Percentiles rank a stretch among this genome's conserved stretches.
Evolutionary conservation across 2,329 filamentous ascomycete genomes (phyloP).

Genomic region (Talaromyces sp.): DNA sequence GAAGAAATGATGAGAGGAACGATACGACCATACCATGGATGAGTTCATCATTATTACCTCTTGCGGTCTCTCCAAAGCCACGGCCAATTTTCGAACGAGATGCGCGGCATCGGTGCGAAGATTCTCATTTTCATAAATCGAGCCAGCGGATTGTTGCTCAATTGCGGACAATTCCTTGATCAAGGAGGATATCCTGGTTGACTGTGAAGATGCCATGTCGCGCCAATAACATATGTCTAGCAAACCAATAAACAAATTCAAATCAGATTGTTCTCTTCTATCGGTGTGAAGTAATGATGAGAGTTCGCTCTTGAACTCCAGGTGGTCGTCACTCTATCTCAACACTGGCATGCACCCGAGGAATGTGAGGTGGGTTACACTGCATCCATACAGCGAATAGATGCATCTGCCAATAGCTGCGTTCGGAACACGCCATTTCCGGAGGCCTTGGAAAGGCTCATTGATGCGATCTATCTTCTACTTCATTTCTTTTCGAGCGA

Average conservation of each 20-base stretch:
- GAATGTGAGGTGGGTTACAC: neutral
- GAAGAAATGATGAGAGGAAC: neutral
- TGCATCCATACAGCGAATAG: neutral
- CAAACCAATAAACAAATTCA: neutral
- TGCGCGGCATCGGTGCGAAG: conserved; percentile 8
- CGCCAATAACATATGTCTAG: neutral
- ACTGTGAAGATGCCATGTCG: conserved; percentile 9
- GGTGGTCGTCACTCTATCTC: neutral
- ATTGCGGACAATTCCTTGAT: conserved; percentile 11
- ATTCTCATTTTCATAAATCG: conserved; percentile 10
- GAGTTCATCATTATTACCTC: conserved; percentile 9
- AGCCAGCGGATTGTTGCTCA: conserved; percentile 2
- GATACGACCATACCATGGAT: neutral
- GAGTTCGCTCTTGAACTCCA: neutral
- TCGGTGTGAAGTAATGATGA: neutral
- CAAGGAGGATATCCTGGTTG: conserved; percentile 9
- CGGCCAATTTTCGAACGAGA: conserved; percentile 10
- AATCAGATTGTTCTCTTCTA: neutral
- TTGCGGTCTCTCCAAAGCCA: conserved; percentile 11
- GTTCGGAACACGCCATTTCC: neutral
- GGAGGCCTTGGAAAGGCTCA: neutral
- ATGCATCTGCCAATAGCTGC: neutral
- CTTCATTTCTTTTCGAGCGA: neutral
- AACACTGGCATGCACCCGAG: neutral
- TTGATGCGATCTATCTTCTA: neutral